phyloP scores from a whole-genome alignment of 2,329 filamentous ascomycete species.

The Ophiocordyceps camponoti-rufipedis region DNA sequence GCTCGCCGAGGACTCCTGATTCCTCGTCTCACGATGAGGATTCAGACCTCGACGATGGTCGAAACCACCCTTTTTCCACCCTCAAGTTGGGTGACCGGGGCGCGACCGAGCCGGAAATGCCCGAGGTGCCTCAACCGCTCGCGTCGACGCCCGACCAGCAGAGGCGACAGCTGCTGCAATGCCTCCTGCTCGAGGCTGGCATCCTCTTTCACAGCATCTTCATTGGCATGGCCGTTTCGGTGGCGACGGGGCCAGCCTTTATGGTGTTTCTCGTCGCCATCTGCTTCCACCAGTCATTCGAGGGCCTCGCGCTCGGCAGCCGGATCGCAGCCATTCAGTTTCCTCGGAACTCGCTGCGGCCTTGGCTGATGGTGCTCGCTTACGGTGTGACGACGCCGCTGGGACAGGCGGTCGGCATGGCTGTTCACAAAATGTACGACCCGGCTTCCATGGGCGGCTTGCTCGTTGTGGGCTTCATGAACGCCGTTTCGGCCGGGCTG shows the following conservation, averaged over 20 bases:
- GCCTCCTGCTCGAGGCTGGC: conserved; percentile 62
- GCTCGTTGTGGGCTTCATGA: conserved; percentile 73
- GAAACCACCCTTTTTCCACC: conserved; percentile 9
- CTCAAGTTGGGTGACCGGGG: conserved; percentile 8
- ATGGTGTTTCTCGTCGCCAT: conserved; percentile 66
- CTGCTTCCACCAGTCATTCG: conserved; percentile 74
- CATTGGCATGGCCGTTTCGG: conserved; percentile 73
- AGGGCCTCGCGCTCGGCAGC: conserved; percentile 70
- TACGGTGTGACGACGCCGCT: conserved; percentile 65
- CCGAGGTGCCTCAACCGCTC: conserved; percentile 6
- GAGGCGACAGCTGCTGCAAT: conserved; percentile 54
- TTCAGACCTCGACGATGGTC: conserved; percentile 29
- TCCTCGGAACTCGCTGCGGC: conserved; percentile 50
- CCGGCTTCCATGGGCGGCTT: conserved; percentile 51
- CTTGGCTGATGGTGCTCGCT: conserved; percentile 67
- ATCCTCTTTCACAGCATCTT: conserved; percentile 77
- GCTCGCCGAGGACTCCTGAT: conserved; percentile 9
- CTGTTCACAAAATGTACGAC: conserved; percentile 64
- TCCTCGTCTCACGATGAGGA: conserved; percentile 12
- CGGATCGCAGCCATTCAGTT: conserved; percentile 76
- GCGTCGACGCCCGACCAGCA: conserved; percentile 31
- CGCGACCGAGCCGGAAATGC: conserved; percentile 1
- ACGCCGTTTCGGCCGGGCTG: conserved; percentile 65
- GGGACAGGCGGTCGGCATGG: conserved; percentile 65
- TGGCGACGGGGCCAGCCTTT: conserved; percentile 63